Base-by-base conservation (phyloP, 2,329 filamentous ascomycete genomes). In the Cladobotryum mycophilum region DNA sequence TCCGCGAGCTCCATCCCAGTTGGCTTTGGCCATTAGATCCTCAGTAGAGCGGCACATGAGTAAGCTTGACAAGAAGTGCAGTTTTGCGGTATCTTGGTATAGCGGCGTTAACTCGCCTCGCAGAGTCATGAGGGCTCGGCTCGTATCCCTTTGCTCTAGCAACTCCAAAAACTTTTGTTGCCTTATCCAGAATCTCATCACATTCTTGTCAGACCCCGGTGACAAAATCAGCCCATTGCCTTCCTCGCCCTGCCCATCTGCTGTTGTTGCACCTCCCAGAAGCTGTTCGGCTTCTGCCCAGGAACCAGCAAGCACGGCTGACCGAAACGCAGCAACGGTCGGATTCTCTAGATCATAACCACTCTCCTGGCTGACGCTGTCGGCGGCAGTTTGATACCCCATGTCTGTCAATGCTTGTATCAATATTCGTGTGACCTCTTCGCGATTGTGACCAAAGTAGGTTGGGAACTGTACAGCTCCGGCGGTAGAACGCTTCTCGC, bases 101-200 rank as follows among this genome's bases (percentile, higher is more conserved):
- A 97, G 72, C 1, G 93, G 91, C 0, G 90, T 93, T 49, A 99
- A 72, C 71, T 99, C 92, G 55, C 82, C 84, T 17, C 93, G 83
- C 42, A 99, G 77, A n/a, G 96, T 89, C 61, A 78, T 77, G 51
- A 99, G 75, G 7, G 92, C 93, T 47, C 79, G 77, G 13, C 78
- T 78, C 8, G 88, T 80, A 60, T 96, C 84, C 58, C 83, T 76
- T 60, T 77, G 75, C 66, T 97, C 91, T 41, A 99, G 72, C 8
- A 96, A 73, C 70, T 99, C 93, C 30, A 99, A 75, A 61, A 92
- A 99, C 67, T 97, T 97, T 66, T 99, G 93, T 64, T 95, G 88
- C 56, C 92, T 81, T 61, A 99, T 75, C 74, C 84, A 85, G 67
- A 97, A 96, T 43, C 85, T 79, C 86, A 99, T 92, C 47, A 86